A percentile compares a stretch with the other conserved stretches of the same genome.
These are phyloP conservation scores for Trichoderma atroviride DNA, from an alignment of 2,329 filamentous ascomycete genomes.

Conservation along the genomic window DNA sequence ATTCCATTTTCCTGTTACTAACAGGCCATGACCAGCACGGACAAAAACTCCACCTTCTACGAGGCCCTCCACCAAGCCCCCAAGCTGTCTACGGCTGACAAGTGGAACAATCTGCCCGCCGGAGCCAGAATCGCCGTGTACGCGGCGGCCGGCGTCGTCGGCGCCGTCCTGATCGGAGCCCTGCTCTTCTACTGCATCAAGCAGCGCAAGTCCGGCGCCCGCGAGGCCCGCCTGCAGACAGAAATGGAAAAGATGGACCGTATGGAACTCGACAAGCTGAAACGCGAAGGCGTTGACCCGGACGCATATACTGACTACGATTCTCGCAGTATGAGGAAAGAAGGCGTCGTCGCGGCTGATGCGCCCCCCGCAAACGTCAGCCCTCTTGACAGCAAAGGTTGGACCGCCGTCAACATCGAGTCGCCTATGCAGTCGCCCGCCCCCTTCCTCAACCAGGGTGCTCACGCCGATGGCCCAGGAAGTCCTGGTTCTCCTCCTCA, in stretches of 20 bases:
- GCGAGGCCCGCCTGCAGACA: slow-evolving; percentile 53
- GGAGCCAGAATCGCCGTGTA: slow-evolving; percentile 58
- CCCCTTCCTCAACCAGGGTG: slow-evolving; percentile 26
- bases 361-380: slow-evolving; percentile 29
- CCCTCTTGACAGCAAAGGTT: slow-evolving; percentile 27
- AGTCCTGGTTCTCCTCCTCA: slow-evolving; percentile 16
- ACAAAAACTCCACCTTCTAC: slow-evolving; percentile 58
- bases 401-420: slow-evolving; percentile 26
- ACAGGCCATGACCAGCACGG: slow-evolving; percentile 41
- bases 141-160: slow-evolving; percentile 48
- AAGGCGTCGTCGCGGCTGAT: slow-evolving; percentile 26
- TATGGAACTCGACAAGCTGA: slow-evolving; percentile 54
- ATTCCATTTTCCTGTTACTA: slow-evolving; percentile 26
- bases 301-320: slow-evolving; percentile 45
- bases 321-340: slow-evolving; percentile 26
- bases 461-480: not conserved
- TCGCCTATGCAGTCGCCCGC: slow-evolving; percentile 19
- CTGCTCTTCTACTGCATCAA: slow-evolving; percentile 58
- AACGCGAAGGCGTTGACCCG: slow-evolving; percentile 51
- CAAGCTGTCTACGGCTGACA: slow-evolving; percentile 52
- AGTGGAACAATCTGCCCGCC: slow-evolving; percentile 56
- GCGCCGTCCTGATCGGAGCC: slow-evolving; percentile 45
- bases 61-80: slow-evolving; percentile 47
- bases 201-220: slow-evolving; percentile 55
- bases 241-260: slow-evolving; percentile 51